These are phyloP conservation scores for Fallopia convolvulus DNA, from an alignment of 148 eudicot species.

Conservation along the genomic window DNA sequence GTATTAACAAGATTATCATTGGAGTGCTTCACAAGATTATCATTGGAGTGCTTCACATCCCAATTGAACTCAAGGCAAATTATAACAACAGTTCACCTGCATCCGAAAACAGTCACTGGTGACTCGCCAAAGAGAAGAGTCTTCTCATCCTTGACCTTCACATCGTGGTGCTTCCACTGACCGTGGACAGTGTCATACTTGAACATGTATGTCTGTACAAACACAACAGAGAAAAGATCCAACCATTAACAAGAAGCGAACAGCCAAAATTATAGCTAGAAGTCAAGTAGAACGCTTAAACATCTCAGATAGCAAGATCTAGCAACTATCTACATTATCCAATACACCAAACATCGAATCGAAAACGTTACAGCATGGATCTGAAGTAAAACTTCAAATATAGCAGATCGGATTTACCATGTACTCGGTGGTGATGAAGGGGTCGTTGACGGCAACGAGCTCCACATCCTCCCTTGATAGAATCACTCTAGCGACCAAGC, in stretches of 20 bases:
- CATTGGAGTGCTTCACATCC: neutral
- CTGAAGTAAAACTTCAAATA: neutral
- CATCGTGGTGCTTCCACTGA: constrained; percentile 72
- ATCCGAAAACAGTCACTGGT: constrained; percentile 63
- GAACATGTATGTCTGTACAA: constrained; percentile 72
- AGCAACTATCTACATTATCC: neutral
- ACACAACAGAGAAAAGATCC: neutral
- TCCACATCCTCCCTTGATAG: constrained; percentile 74
- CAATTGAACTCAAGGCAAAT: neutral
- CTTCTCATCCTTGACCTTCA: constrained; percentile 72
- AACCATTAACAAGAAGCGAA: neutral
- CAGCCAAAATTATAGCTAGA: neutral
- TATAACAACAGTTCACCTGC: constrained; percentile 28
- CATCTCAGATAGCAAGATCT: neutral
- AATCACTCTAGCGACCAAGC: constrained; percentile 75
- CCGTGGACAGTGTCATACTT: constrained; percentile 89
- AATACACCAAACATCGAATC: neutral
- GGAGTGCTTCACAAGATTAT: too few relatives aligned
- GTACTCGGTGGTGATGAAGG: constrained; percentile 76
- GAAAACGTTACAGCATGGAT: neutral
- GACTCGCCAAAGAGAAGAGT: constrained; percentile 78
- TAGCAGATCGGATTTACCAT: constrained; percentile 33
- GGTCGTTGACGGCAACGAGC: constrained; percentile 82
- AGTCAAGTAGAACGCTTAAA: neutral
- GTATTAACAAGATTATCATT: neutral